Base-by-base conservation (phyloP, 2,329 filamentous ascomycete species). In the Tolypocladium nubicola region DNA sequence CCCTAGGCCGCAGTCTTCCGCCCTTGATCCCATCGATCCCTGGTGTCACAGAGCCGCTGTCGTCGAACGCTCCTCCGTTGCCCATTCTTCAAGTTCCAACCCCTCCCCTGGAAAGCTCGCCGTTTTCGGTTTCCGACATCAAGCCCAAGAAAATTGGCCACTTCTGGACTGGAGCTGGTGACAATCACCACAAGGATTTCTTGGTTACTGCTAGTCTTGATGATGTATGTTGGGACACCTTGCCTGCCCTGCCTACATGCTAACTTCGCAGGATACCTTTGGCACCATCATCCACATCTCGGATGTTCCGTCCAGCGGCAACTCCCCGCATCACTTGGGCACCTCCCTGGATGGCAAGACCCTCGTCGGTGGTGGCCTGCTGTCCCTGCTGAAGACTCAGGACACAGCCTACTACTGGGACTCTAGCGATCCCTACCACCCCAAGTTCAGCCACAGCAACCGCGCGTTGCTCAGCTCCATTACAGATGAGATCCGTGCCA, bases 61-160 rank as follows among this genome's bases (percentile, higher is more conserved):
- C 70, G 13, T 71, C 70, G 26, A 74, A 77, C 52, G 75, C 74
- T 5, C 78, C 79, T 43, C 80, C 82, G 13, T 69, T 84, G 33
- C 82, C 82, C 4, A 78, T 85, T 57, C 69, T 86, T 13, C 82
- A 85, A 64, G 56, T 81, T 5, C 82, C 82, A 2, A 82, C 79
- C n/a, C 82, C 82, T 53, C 77, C 82, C 0, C 67, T 84, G n/a
- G 70, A 74, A 2, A 81, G 78, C 61, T 76, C 75, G 10, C 77
- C 77, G 8, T 84, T 83, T 59, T 72, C 70, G 13, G 70, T 75
- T 3, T 80, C 78, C 65, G 71, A 80, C 59, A 77, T 85, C 65
- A 80, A 79, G 70, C 82, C 83, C 35, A 85, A 85, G 77, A 85
- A 85, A 73, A 81, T 85, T 65, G 83, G 81, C 0, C 84, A 84